phyloP scores from a whole-genome alignment of 148 eudicot species.

The Bassia scoparia region DNA sequence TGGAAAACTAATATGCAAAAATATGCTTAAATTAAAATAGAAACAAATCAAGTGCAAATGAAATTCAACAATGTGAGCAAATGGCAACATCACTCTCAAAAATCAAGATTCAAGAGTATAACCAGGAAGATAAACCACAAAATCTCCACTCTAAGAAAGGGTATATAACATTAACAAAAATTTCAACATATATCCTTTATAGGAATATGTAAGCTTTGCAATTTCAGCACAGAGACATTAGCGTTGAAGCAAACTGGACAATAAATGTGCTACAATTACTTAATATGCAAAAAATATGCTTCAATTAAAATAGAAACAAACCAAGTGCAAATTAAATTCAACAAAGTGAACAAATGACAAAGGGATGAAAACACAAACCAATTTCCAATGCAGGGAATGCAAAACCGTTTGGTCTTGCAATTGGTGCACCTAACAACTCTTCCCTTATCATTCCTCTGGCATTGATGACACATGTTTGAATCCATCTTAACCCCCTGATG shows the following conservation, averaged over 20 bases:
- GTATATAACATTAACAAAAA: too few relatives aligned
- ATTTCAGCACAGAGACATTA: neutral
- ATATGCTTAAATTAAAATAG: too few relatives aligned
- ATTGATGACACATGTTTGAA: conserved; percentile 52
- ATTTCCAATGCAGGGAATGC: conserved; percentile 38
- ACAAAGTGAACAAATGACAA: neutral
- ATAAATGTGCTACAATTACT: neutral
- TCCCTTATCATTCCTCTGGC: conserved; percentile 55
- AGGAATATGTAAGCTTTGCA: neutral
- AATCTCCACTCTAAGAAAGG: too few relatives aligned
- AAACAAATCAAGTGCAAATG: too few relatives aligned
- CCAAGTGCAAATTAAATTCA: neutral
- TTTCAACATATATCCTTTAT: neutral
- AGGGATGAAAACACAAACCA: conserved; percentile 28
- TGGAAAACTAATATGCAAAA: too few relatives aligned
- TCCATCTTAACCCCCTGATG: conserved; percentile 35
- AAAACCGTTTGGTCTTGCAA: conserved; percentile 45
- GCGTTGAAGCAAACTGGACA: neutral
- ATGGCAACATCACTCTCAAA: too few relatives aligned
- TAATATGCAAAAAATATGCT: too few relatives aligned
- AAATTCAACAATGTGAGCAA: too few relatives aligned
- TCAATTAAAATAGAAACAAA: neutral
- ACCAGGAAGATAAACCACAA: neutral
- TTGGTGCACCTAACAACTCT: conserved; percentile 44
- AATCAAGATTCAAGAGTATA: neutral